Conservation (phyloP, 2,329 filamentous ascomycete genomes). For the Graphiopsis chlorocephala region DNA sequence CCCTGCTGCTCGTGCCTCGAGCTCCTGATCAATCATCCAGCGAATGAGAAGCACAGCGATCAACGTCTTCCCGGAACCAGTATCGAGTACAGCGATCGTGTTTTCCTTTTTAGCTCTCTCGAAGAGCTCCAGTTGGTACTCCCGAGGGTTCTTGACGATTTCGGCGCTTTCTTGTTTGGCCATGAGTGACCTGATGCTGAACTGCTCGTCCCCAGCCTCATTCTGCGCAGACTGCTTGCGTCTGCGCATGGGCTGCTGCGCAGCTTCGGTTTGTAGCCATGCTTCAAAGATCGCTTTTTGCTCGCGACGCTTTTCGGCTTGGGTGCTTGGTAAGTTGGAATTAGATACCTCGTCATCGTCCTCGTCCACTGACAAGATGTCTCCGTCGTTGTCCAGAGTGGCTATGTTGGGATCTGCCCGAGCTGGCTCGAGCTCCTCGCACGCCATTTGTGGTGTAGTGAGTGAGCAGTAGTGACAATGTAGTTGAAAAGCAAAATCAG, state of each 20-base stretch:
- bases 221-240: conserved; percentile 28
- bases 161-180: conserved; percentile 50
- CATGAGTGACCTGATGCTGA: conserved; percentile 55
- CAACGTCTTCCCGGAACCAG: conserved; percentile 94
- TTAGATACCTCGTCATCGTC: conserved; percentile 16
- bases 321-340: conserved; percentile 25
- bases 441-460: background rate
- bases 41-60: conserved; percentile 84
- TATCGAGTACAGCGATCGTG: conserved; percentile 88
- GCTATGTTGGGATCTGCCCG: background rate
- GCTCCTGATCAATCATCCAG: conserved; percentile 72
- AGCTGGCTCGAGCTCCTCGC: background rate
- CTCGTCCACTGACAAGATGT: conserved; percentile 17
- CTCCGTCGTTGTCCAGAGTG: background rate
- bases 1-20: conserved; percentile 64
- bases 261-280: conserved; percentile 43
- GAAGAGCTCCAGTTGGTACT: conserved; percentile 91
- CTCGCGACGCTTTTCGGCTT: conserved; percentile 38
- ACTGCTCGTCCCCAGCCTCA: conserved; percentile 39
- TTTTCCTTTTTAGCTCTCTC: conserved; percentile 82
- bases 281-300: conserved; percentile 44
- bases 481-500: background rate
- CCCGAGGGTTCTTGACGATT: conserved; percentile 74
- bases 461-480: background rate
- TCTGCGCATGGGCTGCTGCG: conserved; percentile 39